phyloP scores from a whole-genome alignment of 306 rosid species.

The Inga oerstediana region DNA sequence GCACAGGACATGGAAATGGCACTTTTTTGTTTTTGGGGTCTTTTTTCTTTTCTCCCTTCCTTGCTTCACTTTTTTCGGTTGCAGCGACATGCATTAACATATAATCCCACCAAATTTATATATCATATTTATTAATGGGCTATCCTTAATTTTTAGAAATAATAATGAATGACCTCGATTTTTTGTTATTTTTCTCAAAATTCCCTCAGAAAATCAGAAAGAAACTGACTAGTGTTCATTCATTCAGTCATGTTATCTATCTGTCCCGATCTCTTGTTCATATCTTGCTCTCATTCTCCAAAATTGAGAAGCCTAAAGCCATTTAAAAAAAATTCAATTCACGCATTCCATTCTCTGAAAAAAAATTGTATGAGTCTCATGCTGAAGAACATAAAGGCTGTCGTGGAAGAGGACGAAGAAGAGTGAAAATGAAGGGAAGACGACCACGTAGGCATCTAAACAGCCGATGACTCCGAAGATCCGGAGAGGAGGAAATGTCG shows the following conservation, averaged over 20 bases:
- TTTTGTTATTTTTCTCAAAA: not conserved
- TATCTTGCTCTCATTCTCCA: not conserved
- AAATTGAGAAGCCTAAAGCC: not conserved
- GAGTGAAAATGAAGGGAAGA: constrained; percentile 49
- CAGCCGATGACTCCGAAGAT: constrained; percentile 45
- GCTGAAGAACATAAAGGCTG: no score
- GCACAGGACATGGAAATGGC: no score
- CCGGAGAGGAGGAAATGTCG: constrained; percentile 52
- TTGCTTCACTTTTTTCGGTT: no score
- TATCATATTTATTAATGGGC: not conserved
- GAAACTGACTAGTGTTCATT: no score
- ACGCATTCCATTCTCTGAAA: no score
- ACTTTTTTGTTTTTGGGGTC: no score
- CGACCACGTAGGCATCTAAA: constrained; percentile 26
- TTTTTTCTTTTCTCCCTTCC: no score
- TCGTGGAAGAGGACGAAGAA: no score
- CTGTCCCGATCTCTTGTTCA: not conserved
- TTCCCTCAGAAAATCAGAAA: not conserved
- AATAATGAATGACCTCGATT: not conserved
- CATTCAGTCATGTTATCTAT: not conserved
- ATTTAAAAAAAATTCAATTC: no score
- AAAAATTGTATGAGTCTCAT: no score
- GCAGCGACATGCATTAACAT: not conserved
- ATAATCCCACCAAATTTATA: no score
- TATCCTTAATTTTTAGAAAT: not conserved